Conservation (phyloP, 106 monocot genomes). For the Phalaenopsis equestris region DNA sequence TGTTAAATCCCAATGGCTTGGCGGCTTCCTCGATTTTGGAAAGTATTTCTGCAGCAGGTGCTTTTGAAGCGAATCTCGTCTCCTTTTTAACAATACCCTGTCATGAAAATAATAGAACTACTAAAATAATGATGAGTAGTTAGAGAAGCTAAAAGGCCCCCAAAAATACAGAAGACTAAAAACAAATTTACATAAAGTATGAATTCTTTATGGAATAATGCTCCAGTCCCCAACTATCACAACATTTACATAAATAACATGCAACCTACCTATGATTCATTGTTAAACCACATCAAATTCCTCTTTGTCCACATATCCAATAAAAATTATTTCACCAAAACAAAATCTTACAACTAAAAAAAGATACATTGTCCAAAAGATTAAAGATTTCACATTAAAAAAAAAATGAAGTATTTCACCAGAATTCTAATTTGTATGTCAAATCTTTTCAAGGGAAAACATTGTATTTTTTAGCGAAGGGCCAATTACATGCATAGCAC, state of each 20-base stretch:
- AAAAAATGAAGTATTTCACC: too few species aligned
- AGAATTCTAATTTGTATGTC: too few species aligned
- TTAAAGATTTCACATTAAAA: too few species aligned
- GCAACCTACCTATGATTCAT: neutral
- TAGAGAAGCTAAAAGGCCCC: neutral
- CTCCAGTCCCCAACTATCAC: neutral
- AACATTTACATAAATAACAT: neutral
- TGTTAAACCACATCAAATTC: neutral
- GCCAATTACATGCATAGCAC: too few species aligned
- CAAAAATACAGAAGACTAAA: neutral
- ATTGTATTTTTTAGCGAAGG: too few species aligned
- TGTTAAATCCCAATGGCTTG: constrained; percentile 71
- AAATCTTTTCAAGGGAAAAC: too few species aligned
- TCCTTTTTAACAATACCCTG: constrained; percentile 68
- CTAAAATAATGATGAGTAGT: neutral
- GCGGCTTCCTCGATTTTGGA: constrained; percentile 81
- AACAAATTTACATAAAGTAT: neutral
- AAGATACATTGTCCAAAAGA: too few species aligned
- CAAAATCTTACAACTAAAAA: too few species aligned
- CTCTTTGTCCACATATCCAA: neutral
- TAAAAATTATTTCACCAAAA: too few species aligned
- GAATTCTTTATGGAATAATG: neutral
- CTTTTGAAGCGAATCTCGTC: constrained; percentile 79
- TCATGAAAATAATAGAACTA: neutral
- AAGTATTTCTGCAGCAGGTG: constrained; percentile 71